These are phyloP conservation scores for Candida multigemmis DNA, from an alignment of 805 yeast species.

Conservation along the genomic window DNA sequence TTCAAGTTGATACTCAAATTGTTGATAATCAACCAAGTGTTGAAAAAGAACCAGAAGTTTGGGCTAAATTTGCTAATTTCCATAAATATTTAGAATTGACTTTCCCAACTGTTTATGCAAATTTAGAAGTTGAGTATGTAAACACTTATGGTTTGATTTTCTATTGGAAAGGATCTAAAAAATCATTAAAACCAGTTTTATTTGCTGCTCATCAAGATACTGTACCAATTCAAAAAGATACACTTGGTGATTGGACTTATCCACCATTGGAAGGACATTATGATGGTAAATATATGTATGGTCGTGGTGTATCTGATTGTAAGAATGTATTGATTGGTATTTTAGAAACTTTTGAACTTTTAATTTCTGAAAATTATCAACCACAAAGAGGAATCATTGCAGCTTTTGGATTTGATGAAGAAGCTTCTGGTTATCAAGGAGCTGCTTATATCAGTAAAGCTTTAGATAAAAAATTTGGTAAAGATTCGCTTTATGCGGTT, in stretches of 20 bases:
- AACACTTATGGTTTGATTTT: constrained; percentile 56
- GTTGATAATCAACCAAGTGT: constrained; percentile 45
- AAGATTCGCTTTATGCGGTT: constrained; percentile 48
- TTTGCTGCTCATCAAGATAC: constrained; percentile 76
- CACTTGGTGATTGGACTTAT: constrained; percentile 50
- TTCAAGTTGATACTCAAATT: constrained; percentile 56
- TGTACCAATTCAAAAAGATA: constrained; percentile 62
- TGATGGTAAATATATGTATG: constrained; percentile 62
- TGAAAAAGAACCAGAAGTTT: constrained; percentile 41
- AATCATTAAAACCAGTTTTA: constrained; percentile 55
- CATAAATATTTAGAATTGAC: constrained; percentile 43
- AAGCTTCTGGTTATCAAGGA: constrained; percentile 54
- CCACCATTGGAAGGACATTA: constrained; percentile 54
- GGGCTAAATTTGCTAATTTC: constrained; percentile 31
- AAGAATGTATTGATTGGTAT: constrained; percentile 61
- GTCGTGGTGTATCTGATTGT: constrained; percentile 74
- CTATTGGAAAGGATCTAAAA: constrained; percentile 50
- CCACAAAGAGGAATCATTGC: constrained; percentile 59
- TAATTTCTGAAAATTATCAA: constrained; percentile 37
- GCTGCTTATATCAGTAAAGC: constrained; percentile 43
- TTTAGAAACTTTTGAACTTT: constrained; percentile 57
- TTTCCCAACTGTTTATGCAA: constrained; percentile 45
- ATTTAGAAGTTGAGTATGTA: constrained; percentile 43
- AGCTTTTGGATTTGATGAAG: constrained; percentile 78
- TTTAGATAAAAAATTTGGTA: constrained; percentile 49